Evolutionary conservation across 495 filamentous ascomycete species (phyloP).

Genomic region (Parachaetomium inaequale): DNA sequence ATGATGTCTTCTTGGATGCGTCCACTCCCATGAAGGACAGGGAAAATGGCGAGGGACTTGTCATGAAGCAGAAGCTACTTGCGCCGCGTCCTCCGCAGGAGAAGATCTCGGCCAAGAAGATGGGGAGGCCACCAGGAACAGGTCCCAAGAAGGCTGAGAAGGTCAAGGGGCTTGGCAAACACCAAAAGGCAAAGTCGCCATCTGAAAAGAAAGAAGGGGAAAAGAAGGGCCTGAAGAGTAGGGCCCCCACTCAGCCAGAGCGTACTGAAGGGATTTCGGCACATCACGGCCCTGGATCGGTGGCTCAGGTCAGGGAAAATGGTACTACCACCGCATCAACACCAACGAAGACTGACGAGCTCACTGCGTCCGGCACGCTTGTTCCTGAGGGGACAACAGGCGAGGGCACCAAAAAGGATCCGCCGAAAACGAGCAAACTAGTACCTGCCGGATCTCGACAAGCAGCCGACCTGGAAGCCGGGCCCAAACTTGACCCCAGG

Average conservation of each 20-base stretch:
- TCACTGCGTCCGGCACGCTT: not conserved
- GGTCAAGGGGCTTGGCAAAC: not conserved
- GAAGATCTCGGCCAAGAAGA: not conserved
- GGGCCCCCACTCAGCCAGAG: not conserved
- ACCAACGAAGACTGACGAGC: not conserved
- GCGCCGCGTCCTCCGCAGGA: not conserved
- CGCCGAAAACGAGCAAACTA: not conserved
- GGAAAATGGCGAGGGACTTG: not conserved
- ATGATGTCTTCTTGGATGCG: slow-evolving; percentile 30
- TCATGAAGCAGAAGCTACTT: slow-evolving; percentile 9
- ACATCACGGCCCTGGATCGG: not conserved
- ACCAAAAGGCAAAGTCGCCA: not conserved
- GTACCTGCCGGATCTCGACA: not conserved
- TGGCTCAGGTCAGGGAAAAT: not conserved
- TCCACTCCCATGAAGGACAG: not conserved
- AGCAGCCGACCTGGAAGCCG: not conserved
- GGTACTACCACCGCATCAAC: not conserved
- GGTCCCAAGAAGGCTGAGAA: not conserved
- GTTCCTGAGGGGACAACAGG: not conserved
- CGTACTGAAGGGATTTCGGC: not conserved
- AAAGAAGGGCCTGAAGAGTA: not conserved
- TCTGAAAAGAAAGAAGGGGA: not conserved
- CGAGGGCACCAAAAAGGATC: not conserved
- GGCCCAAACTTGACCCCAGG: not conserved
- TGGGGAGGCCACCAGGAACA: not conserved